These are phyloP conservation scores for Penicillium cataractarum DNA, from an alignment of 495 filamentous ascomycete species.

Conservation along the genomic window DNA sequence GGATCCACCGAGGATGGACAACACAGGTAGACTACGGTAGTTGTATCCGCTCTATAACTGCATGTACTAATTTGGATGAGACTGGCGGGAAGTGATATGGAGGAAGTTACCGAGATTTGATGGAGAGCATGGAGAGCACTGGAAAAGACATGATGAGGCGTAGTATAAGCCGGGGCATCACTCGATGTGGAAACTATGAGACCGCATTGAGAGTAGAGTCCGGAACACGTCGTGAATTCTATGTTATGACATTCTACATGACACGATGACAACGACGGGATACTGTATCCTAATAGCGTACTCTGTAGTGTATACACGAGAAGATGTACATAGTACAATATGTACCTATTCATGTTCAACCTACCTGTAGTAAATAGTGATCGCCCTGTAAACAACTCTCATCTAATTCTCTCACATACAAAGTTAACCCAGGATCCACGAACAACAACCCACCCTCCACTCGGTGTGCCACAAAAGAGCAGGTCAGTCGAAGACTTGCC, in stretches of 20 bases:
- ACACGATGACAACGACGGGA: neutral
- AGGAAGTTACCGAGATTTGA: constrained; percentile 3
- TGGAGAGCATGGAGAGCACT: neutral
- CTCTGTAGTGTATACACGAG: too few species aligned
- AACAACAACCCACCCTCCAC: neutral
- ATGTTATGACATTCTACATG: neutral
- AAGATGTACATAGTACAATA: too few species aligned
- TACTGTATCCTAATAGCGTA: too few species aligned
- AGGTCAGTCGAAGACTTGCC: constrained; percentile 8
- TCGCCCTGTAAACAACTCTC: too few species aligned
- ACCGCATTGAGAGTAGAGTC: neutral
- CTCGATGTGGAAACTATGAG: neutral
- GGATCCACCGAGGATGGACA: constrained; percentile 6
- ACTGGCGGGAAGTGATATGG: neutral
- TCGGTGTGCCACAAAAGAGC: constrained; percentile 2
- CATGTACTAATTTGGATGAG: too few species aligned
- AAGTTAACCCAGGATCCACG: neutral
- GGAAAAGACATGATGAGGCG: neutral
- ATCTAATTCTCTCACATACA: neutral
- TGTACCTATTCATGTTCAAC: too few species aligned
- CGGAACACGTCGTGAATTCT: neutral
- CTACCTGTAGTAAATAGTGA: too few species aligned
- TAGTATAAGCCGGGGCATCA: neutral
- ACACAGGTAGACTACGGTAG: neutral
- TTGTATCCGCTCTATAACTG: constrained; percentile 4